Base-by-base conservation (phyloP, 495 filamentous ascomycete genomes). In the Cenococcum geophilum region DNA sequence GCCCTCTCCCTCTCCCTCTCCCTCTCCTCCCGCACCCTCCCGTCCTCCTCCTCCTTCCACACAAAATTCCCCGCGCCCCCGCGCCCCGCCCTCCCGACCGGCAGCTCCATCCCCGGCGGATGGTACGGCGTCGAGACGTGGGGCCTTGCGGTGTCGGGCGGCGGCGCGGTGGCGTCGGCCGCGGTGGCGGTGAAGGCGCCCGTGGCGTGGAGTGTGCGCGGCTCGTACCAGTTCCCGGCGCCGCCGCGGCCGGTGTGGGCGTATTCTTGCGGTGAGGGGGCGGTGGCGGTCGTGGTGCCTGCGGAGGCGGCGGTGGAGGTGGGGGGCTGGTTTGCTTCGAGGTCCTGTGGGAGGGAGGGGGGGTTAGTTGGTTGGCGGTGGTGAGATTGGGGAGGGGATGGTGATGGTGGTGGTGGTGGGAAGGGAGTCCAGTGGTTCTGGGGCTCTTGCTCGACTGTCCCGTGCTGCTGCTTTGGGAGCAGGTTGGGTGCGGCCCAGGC, bases 31-130 rank as follows among this genome's bases (percentile, higher is more conserved):
- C 35, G 57, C 61, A 58, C 65, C 57, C 58, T 64, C 49, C 68
- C 66, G 20, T 67, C 63, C n/a, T 68, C 27, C 52, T 35, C 52
- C 20, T 12, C 18, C 18, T 60, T 14, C 58, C 61, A 72, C 9
- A 58, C 45, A 49, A 66, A 85, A 70, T 86, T 86, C 12, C 83
- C 84, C 5, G 81, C 80, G 21, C 84, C 83, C 18, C 84, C 84
- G 23, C 84, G 72, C 0, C 84, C 83, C 21, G 59, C 42, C 25
- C 55, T 5, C 25, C 47, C 63, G 37, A 67, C 58, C 23, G 59
- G 57, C 32, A 66, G 4, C 53, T 61, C 62, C 23, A 61, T 59
- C 12, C 16, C 58, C 21, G 62, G 55, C 18, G 64, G 66, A 36
- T 65, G 32, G 75, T 70, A 64, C 53, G 66, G 62, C 27, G 54